A percentile compares a stretch with the other conserved stretches of the same genome.
phyloP scores from a whole-genome alignment of 2,329 filamentous ascomycete genomes.

The Aspergillus sp. region DNA sequence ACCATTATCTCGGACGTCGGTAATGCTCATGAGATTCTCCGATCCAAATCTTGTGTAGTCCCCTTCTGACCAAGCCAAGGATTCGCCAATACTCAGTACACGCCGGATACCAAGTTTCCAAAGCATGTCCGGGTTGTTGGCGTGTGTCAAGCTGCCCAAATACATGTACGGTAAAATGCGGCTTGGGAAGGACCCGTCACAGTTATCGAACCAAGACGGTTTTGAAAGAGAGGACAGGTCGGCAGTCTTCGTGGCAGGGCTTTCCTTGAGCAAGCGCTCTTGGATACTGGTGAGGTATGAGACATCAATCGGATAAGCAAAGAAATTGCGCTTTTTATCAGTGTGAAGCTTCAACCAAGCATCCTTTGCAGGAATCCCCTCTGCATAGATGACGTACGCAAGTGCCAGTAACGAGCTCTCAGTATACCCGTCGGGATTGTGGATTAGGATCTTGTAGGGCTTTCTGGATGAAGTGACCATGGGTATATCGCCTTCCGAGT shows the following conservation, averaged over 20 bases:
- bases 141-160: slow-evolving; percentile 84
- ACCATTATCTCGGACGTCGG: slow-evolving; percentile 91
- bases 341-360: slow-evolving; percentile 85
- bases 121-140: slow-evolving; percentile 84
- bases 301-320: slow-evolving; percentile 89
- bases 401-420: slow-evolving; percentile 84
- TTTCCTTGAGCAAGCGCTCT: slow-evolving; percentile 60
- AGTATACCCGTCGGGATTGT: slow-evolving; percentile 93
- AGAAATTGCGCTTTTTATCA: slow-evolving; percentile 80
- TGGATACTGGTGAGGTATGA: slow-evolving; percentile 71
- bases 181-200: slow-evolving; percentile 88
- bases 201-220: slow-evolving; percentile 71
- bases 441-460: slow-evolving; percentile 70
- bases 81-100: slow-evolving; percentile 87
- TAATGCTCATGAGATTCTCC: slow-evolving; percentile 73
- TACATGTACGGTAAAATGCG: slow-evolving; percentile 92
- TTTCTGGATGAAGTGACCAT: slow-evolving; percentile 40
- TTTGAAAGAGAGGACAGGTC: slow-evolving; percentile 33
- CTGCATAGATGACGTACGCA: slow-evolving; percentile 89
- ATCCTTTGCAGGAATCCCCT: slow-evolving; percentile 69
- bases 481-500: slow-evolving; percentile 51
- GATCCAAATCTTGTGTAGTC: slow-evolving; percentile 65
- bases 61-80: slow-evolving; percentile 69
- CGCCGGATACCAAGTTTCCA: slow-evolving; percentile 74
- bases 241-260: slow-evolving; percentile 23